A percentile compares a stretch with the other conserved stretches of the same genome.
Conservation (phyloP, 768 basidiomycete species). For the Leucocoprinus sp. region DNA sequence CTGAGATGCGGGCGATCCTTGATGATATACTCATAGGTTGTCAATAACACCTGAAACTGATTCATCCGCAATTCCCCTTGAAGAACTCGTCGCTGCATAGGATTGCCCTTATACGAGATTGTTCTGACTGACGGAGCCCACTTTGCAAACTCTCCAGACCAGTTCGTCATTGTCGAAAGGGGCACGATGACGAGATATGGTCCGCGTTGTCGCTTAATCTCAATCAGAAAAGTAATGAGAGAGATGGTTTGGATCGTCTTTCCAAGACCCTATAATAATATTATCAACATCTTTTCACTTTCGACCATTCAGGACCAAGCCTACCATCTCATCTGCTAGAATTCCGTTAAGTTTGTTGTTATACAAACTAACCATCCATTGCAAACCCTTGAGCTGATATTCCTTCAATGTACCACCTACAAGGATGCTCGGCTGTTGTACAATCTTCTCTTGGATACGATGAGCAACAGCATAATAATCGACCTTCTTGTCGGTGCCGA, state of each 20-base stretch:
- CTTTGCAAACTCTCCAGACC: conserved; percentile 94
- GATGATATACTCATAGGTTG: conserved; percentile 97
- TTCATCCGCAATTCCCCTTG: conserved; percentile 71
- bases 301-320: conserved; percentile 13
- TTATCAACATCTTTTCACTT: conserved; percentile 10
- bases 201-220: conserved; percentile 82
- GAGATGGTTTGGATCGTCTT: conserved; percentile 96
- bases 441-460: conserved; percentile 78
- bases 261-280: conserved; percentile 66
- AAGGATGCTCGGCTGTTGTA: conserved; percentile 64
- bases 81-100: conserved; percentile 67
- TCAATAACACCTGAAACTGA: conserved; percentile 87
- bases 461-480: conserved; percentile 98
- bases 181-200: conserved; percentile 96
- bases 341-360: conserved; percentile 96
- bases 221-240: conserved; percentile 90
- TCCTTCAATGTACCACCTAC: conserved; percentile 89
- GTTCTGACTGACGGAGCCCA: conserved; percentile 83
- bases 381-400: conserved; percentile 89
- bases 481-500: conserved; percentile 60
- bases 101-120: conserved; percentile 90
- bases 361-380: conserved; percentile 98
- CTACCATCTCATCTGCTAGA: conserved; percentile 88
- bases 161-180: conserved; percentile 94
- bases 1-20: conserved; percentile 87